Evolutionary conservation across 2,329 filamentous ascomycete species (phyloP).

Genomic region (Rhynchosporium secalis): DNA sequence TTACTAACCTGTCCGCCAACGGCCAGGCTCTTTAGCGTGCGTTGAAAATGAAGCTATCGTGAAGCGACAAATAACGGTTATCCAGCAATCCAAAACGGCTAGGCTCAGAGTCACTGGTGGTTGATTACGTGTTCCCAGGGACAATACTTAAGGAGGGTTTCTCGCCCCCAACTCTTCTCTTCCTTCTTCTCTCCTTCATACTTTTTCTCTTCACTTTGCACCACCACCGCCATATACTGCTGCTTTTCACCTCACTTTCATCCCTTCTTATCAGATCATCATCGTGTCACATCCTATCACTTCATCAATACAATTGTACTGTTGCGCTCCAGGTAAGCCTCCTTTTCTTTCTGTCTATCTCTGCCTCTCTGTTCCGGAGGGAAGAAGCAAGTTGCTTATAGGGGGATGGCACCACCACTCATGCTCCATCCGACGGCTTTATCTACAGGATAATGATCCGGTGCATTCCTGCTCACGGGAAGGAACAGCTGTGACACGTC

Average conservation of each 20-base stretch:
- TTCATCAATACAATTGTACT: not conserved
- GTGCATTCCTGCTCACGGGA: constrained; percentile 3
- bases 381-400: constrained; percentile 7
- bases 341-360: not conserved
- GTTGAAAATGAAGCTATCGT: not conserved
- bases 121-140: not conserved
- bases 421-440: not conserved
- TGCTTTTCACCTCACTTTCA: not conserved
- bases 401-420: not conserved
- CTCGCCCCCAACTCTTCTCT: not conserved
- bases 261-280: not conserved
- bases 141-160: not conserved
- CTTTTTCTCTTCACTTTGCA: constrained; percentile 1
- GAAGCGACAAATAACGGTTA: not conserved
- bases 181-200: not conserved
- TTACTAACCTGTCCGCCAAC: not conserved
- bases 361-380: not conserved
- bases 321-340: not conserved
- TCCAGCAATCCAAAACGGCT: not conserved
- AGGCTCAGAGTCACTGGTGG: not conserved
- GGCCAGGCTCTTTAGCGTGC: not conserved
- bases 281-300: not conserved
- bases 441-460: not conserved
- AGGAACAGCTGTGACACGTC: constrained; percentile 1
- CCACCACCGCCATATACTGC: not conserved